These are phyloP conservation scores for Lithospermum erythrorhizon DNA, from an alignment of 257 asterid species.

Conservation along the genomic window DNA sequence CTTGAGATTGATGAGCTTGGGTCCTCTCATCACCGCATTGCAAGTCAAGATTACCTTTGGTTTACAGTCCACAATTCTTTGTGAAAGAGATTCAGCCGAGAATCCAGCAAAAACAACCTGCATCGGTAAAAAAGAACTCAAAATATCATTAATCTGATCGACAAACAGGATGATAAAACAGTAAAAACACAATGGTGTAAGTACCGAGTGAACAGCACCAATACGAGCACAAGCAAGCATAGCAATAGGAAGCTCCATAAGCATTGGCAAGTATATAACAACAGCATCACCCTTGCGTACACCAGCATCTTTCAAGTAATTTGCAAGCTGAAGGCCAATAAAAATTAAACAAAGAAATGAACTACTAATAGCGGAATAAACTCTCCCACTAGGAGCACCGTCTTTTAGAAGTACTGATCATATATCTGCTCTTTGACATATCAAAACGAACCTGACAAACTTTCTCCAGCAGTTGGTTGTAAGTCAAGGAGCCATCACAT, in stretches of 20 bases:
- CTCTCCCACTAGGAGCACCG: constrained; percentile 1
- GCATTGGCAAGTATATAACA: constrained; percentile 89
- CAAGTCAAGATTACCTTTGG: constrained; percentile 87
- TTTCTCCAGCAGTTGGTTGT: constrained; percentile 67
- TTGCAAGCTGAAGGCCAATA: constrained; percentile 56
- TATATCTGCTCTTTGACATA: neutral
- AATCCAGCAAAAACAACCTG: constrained; percentile 99
- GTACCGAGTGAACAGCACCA: constrained; percentile 98
- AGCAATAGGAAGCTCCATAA: constrained; percentile 90
- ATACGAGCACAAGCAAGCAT: constrained; percentile 99
- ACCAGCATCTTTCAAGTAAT: constrained; percentile 87
- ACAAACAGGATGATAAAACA: neutral
- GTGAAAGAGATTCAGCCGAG: constrained; percentile 83
- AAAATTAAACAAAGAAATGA: neutral
- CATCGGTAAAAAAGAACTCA: constrained; percentile 7
- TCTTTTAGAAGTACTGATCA: neutral
- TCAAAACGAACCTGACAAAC: constrained; percentile 61
- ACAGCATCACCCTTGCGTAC: constrained; percentile 81
- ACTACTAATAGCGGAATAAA: neutral
- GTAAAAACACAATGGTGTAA: constrained; percentile 5
- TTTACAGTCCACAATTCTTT: constrained; percentile 87
- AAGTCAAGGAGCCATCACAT: constrained; percentile 55
- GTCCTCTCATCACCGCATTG: constrained; percentile 88
- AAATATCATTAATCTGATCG: constrained; percentile 1
- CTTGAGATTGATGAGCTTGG: constrained; percentile 76